Conservation (phyloP, 106 monocot species). For the Triglochin maritima region DNA sequence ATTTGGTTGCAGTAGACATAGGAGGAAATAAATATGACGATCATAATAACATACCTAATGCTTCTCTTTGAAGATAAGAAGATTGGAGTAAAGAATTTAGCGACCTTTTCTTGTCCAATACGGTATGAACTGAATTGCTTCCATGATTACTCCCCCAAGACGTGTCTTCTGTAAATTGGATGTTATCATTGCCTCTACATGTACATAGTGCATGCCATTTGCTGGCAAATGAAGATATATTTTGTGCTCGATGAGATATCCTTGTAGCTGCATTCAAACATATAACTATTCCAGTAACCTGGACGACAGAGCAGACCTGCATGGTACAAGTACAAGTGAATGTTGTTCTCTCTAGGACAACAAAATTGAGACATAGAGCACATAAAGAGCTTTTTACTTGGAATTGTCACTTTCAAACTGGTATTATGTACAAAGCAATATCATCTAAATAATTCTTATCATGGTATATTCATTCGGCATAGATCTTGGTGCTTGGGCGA, state of each 20-base stretch:
- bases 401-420: too few relatives aligned
- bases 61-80: slow-evolving; percentile 68
- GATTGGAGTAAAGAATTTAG: slow-evolving; percentile 2
- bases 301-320: slow-evolving; percentile 70
- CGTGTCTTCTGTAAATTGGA: slow-evolving; percentile 19
- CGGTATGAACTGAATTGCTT: not conserved
- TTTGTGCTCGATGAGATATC: slow-evolving; percentile 84
- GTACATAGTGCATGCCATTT: slow-evolving; percentile 71
- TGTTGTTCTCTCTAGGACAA: too few relatives aligned
- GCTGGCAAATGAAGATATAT: slow-evolving; percentile 59
- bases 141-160: slow-evolving; percentile 10
- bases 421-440: too few relatives aligned
- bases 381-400: too few relatives aligned
- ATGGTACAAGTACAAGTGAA: too few relatives aligned
- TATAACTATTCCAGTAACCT: slow-evolving; percentile 57
- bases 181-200: slow-evolving; percentile 33
- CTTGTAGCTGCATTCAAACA: slow-evolving; percentile 77
- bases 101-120: too few relatives aligned
- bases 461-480: too few relatives aligned
- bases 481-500: too few relatives aligned
- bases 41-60: slow-evolving; percentile 52
- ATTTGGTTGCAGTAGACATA: not conserved
- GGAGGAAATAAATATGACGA: not conserved
- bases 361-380: too few relatives aligned
- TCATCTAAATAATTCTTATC: too few relatives aligned